A percentile compares a stretch with the other conserved stretches of the same genome.
These are phyloP conservation scores for Diaporthe caulivora DNA, from an alignment of 2,329 filamentous ascomycete species.

Conservation along the genomic window DNA sequence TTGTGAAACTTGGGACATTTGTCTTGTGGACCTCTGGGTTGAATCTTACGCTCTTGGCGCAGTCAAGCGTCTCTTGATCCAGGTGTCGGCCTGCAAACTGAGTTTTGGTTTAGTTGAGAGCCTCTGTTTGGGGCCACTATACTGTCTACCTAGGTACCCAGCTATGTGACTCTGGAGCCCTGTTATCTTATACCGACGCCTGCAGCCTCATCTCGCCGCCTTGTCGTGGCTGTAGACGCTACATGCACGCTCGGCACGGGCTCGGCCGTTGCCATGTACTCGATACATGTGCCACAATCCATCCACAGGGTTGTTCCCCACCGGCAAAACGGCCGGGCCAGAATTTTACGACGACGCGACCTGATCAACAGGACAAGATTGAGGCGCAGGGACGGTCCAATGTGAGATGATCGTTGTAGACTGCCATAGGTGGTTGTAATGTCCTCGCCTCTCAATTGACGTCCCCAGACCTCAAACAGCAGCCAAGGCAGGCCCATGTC, in stretches of 20 bases:
- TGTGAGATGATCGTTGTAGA: not conserved
- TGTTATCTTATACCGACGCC: too few species aligned
- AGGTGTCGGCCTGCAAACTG: too few species aligned
- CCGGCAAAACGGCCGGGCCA: constrained; percentile 9
- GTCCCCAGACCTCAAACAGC: not conserved
- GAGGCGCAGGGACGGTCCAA: not conserved
- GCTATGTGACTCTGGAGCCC: too few species aligned
- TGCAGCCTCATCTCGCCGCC: too few species aligned
- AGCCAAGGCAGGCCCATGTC: not conserved
- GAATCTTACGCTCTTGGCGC: too few species aligned
- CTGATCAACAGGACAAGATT: not conserved
- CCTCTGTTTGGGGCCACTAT: too few species aligned
- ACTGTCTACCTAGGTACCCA: too few species aligned
- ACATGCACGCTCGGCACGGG: not conserved
- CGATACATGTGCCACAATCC: not conserved
- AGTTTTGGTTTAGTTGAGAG: too few species aligned
- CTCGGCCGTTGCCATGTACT: too few species aligned
- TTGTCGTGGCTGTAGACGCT: not conserved
- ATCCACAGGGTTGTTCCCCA: not conserved
- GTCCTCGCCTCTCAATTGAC: not conserved
- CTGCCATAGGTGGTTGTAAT: not conserved
- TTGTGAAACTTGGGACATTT: too few species aligned
- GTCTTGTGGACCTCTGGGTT: too few species aligned
- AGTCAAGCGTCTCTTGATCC: too few species aligned
- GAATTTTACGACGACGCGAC: constrained; percentile 33